A percentile compares a stretch with the other conserved stretches of the same genome.
These are phyloP conservation scores for Phytophthora tentaculata DNA, from an alignment of 352 stramenopile species.

Conservation along the genomic window DNA sequence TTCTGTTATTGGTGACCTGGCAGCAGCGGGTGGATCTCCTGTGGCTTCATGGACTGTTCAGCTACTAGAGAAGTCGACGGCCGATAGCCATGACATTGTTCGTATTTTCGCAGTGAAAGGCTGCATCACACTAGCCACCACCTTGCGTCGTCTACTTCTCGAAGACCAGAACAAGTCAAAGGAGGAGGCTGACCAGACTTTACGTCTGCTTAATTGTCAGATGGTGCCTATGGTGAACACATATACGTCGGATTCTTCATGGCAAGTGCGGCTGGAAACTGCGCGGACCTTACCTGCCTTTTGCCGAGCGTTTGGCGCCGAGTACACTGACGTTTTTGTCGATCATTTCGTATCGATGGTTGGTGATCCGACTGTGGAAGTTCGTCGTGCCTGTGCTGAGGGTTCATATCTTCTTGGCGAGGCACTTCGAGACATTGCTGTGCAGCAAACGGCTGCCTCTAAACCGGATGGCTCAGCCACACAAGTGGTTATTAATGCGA, in stretches of 20 bases:
- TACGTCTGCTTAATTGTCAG: slow-evolving; percentile 78
- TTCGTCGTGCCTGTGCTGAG: slow-evolving; percentile 78
- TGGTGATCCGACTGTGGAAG: slow-evolving; percentile 85
- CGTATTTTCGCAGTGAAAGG: slow-evolving; percentile 88
- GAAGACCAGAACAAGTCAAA: slow-evolving; percentile 40
- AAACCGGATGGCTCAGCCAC: slow-evolving; percentile 15
- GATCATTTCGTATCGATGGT: slow-evolving; percentile 89
- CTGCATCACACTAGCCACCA: slow-evolving; percentile 76
- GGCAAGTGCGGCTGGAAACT: slow-evolving; percentile 86
- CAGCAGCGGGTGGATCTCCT: slow-evolving; percentile 52
- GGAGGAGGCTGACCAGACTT: slow-evolving; percentile 42
- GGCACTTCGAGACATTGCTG: slow-evolving; percentile 60
- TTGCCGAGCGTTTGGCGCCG: slow-evolving; percentile 72
- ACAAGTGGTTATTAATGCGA: slow-evolving; percentile 16
- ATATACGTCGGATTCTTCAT: slow-evolving; percentile 87
- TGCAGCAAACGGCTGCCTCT: slow-evolving; percentile 29
- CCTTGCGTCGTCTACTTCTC: slow-evolving; percentile 58
- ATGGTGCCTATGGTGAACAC: slow-evolving; percentile 91
- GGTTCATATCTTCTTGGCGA: slow-evolving; percentile 67
- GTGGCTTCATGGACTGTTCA: slow-evolving; percentile 78
- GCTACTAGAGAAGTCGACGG: slow-evolving; percentile 80
- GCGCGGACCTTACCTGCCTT: slow-evolving; percentile 79
- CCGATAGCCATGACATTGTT: slow-evolving; percentile 88
- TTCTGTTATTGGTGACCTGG: slow-evolving; percentile 83
- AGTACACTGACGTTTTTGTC: slow-evolving; percentile 88